Evolutionary conservation across 2,329 filamentous ascomycete genomes (phyloP).

Genomic region (Boeremia exigua): DNA sequence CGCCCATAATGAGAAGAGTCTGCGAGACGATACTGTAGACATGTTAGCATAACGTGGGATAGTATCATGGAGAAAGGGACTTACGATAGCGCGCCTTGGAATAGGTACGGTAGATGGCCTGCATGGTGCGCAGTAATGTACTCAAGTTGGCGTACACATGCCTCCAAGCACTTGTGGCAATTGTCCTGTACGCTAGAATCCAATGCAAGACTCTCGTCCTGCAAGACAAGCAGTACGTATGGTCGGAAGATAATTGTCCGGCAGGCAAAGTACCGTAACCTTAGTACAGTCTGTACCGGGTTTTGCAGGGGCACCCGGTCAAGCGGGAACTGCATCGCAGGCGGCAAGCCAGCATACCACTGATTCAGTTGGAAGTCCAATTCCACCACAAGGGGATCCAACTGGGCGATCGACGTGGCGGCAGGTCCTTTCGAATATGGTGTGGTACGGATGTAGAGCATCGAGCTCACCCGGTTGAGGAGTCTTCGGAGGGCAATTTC

Average conservation of each 20-base stretch:
- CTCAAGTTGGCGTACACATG: conserved; percentile 79
- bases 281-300: conserved; percentile 78
- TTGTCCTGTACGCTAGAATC: conserved; percentile 77
- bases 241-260: conserved; percentile 86
- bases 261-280: conserved; percentile 82
- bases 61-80: conserved; percentile 12
- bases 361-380: conserved; percentile 83
- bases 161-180: conserved; percentile 81
- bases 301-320: conserved; percentile 70
- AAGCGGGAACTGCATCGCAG: conserved; percentile 78
- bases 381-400: conserved; percentile 79
- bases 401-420: conserved; percentile 71
- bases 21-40: conserved; percentile 76
- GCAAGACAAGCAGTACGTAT: conserved; percentile 79
- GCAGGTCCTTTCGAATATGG: conserved; percentile 42
- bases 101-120: conserved; percentile 84
- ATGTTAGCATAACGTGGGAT: conserved; percentile 14
- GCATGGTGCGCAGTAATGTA: conserved; percentile 80
- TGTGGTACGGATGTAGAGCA: conserved; percentile 75
- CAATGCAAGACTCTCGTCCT: conserved; percentile 74
- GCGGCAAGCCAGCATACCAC: conserved; percentile 81
- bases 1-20: conserved; percentile 81
- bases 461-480: conserved; percentile 78
- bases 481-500: conserved; percentile 80
- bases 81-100: conserved; percentile 74